A percentile compares a stretch with the other conserved stretches of the same genome.
phyloP scores from a whole-genome alignment of 306 rosid genomes.

The Arachis stenosperma region DNA sequence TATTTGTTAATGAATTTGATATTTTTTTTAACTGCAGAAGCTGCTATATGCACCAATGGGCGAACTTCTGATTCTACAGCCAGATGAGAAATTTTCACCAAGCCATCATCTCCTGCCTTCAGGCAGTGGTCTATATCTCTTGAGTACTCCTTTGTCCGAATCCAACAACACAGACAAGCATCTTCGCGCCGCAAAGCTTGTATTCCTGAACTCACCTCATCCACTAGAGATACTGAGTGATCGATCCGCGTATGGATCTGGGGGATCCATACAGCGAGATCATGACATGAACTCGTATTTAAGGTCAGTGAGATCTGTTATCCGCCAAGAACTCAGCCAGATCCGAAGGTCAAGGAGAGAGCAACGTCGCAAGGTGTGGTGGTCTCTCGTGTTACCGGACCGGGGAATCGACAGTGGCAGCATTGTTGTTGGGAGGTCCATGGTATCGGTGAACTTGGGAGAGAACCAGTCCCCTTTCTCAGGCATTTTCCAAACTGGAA shows the following conservation, averaged over 20 bases:
- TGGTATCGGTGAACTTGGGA: slow-evolving; percentile 45
- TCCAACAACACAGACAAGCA: slow-evolving; percentile 55
- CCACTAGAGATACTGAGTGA: slow-evolving; percentile 90
- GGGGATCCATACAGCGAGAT: slow-evolving; percentile 83
- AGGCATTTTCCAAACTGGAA: slow-evolving; percentile 63
- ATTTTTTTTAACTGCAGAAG: slow-evolving; percentile 53
- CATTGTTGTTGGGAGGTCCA: slow-evolving; percentile 55
- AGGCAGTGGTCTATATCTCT: slow-evolving; percentile 82
- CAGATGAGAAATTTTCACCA: slow-evolving; percentile 88
- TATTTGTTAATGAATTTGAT: background rate
- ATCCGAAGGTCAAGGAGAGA: slow-evolving; percentile 66
- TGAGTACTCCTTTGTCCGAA: slow-evolving; percentile 55
- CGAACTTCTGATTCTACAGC: slow-evolving; percentile 83
- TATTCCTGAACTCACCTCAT: slow-evolving; percentile 89
- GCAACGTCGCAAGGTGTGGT: slow-evolving; percentile 73
- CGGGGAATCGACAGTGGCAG: slow-evolving; percentile 39
- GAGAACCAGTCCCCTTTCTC: slow-evolving; percentile 63
- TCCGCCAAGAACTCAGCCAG: slow-evolving; percentile 72
- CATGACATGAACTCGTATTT: slow-evolving; percentile 90
- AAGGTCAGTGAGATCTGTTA: slow-evolving; percentile 64
- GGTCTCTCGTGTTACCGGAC: slow-evolving; percentile 57
- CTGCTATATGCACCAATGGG: slow-evolving; percentile 88
- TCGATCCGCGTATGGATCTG: slow-evolving; percentile 83
- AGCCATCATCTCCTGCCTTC: slow-evolving; percentile 82
- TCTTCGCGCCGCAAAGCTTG: slow-evolving; percentile 67